Conservation (phyloP, 768 basidiomycete species). For the Brasilioporus rufonigricans region DNA sequence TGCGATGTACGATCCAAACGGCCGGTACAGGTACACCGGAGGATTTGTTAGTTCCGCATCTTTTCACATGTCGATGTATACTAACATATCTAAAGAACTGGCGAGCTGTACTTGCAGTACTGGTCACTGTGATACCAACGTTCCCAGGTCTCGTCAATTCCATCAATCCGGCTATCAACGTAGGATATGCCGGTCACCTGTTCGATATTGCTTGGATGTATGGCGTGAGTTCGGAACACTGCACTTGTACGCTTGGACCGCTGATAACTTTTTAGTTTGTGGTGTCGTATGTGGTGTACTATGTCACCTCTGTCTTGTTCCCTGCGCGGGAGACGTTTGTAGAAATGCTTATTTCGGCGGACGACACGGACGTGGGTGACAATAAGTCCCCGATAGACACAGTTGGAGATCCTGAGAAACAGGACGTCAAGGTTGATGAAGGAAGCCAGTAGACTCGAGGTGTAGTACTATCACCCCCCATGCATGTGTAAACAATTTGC, state of each 20-base stretch:
- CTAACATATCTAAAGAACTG: slow-evolving; percentile 57
- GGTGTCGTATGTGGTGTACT: slow-evolving; percentile 29
- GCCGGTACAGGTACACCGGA: slow-evolving; percentile 72
- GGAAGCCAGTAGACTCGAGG: not conserved
- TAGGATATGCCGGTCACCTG: slow-evolving; percentile 56
- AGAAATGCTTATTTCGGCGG: slow-evolving; percentile 28
- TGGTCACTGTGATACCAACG: slow-evolving; percentile 66
- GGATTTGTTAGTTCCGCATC: slow-evolving; percentile 53
- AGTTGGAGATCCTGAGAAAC: slow-evolving; percentile 6
- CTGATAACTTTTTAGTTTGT: slow-evolving; percentile 19
- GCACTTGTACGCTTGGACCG: not conserved
- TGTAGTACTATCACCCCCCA: too few relatives aligned
- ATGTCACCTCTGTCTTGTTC: slow-evolving; percentile 29
- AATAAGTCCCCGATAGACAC: not conserved
- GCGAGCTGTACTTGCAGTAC: slow-evolving; percentile 66
- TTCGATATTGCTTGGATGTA: slow-evolving; percentile 80
- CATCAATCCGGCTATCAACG: slow-evolving; percentile 63
- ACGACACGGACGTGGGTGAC: slow-evolving; percentile 9
- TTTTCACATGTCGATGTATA: not conserved
- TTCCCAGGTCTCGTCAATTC: slow-evolving; percentile 76
- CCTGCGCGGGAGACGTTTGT: slow-evolving; percentile 30
- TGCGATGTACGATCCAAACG: slow-evolving; percentile 78
- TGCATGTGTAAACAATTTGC: too few relatives aligned
- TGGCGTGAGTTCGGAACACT: slow-evolving; percentile 50
- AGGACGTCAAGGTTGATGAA: not conserved